Evolutionary conservation across 352 stramenopile species (phyloP).

Genomic region (Pythium vanterpoolii): DNA sequence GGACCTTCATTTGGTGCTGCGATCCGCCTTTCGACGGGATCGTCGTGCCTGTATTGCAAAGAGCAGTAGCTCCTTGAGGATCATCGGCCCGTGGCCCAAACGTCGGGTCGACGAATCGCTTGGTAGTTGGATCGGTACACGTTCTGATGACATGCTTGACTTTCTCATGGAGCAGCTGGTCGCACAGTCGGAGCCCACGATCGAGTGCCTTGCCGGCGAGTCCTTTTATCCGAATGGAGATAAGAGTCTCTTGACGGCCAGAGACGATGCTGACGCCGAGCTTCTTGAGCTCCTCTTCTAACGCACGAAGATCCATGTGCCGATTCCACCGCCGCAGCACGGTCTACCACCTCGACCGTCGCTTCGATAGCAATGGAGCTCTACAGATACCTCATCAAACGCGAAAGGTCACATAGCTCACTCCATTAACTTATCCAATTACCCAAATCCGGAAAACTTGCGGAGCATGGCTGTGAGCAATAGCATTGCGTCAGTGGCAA

Average conservation of each 20-base stretch:
- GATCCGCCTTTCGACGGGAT: conserved; percentile 67
- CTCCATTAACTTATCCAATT: conserved; percentile 28
- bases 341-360: not conserved
- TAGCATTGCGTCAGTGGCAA: conserved; percentile 17
- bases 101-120: conserved; percentile 73
- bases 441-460: conserved; percentile 12
- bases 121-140: conserved; percentile 37
- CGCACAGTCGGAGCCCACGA: conserved; percentile 50
- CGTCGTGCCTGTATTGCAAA: conserved; percentile 56
- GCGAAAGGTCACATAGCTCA: conserved; percentile 32
- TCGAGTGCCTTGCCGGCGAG: conserved; percentile 57
- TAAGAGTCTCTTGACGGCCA: conserved; percentile 67
- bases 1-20: conserved; percentile 71
- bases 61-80: conserved; percentile 45
- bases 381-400: conserved; percentile 12
- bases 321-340: not conserved
- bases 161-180: conserved; percentile 73
- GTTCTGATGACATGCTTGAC: conserved; percentile 64
- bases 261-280: conserved; percentile 73
- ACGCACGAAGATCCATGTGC: conserved; percentile 38
- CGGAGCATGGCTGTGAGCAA: conserved; percentile 16
- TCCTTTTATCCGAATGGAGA: conserved; percentile 75
- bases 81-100: conserved; percentile 72
- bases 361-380: conserved; percentile 5
- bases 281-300: conserved; percentile 84